Base-by-base conservation (phyloP, 495 filamentous ascomycete species). In the Evansstolkia leycettana region DNA sequence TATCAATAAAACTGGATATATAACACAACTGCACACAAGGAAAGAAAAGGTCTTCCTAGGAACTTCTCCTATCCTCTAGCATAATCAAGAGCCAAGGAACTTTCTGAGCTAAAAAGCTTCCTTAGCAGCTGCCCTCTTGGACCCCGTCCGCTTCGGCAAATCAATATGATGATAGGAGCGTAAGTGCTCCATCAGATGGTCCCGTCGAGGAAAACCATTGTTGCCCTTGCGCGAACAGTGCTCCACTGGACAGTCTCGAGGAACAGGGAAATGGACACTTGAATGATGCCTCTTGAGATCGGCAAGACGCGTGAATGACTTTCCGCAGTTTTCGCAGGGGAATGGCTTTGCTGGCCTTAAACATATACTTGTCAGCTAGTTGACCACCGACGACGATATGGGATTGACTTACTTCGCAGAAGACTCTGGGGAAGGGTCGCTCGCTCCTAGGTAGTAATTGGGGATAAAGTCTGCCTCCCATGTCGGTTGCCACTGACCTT, bases 111-210 rank as follows among this genome's bases (percentile, higher is more conserved):
- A 23, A 23, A 23, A 9, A 23, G 20, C 20, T 23, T 9, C 20
- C 20, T 23, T 12, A 34, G 37, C 31, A 38, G 29, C 39, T 39
- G 28, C 43, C 40, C 8, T 54, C 45, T 52, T 62, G 13, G 46
- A 43, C 10, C 45, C 41, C 5, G 52, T 45, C 2, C 60, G 60
- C 51, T 69, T 69, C 4, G 64, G 66, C n/a, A 70, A 54, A 31
- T 63, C 57, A 26, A 67, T 48, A 27, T 69, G 62, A 57, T 92
- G 88, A 7, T 85, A 84, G 3, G 83, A 76, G 17, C 85, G 75
- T 14, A 88, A 55, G 51, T 95, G 88, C 57, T 95, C 88, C 42
- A 82, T 79, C 2, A 92, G 68, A 43, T 95, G 93, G 57, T 94
- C 88, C 36, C 79, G 75, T 1, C 88, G 75, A 11, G 82, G 80